These are phyloP conservation scores for Trichoderma cornu-damae DNA, from an alignment of 2,329 filamentous ascomycete genomes.

Conservation along the genomic window DNA sequence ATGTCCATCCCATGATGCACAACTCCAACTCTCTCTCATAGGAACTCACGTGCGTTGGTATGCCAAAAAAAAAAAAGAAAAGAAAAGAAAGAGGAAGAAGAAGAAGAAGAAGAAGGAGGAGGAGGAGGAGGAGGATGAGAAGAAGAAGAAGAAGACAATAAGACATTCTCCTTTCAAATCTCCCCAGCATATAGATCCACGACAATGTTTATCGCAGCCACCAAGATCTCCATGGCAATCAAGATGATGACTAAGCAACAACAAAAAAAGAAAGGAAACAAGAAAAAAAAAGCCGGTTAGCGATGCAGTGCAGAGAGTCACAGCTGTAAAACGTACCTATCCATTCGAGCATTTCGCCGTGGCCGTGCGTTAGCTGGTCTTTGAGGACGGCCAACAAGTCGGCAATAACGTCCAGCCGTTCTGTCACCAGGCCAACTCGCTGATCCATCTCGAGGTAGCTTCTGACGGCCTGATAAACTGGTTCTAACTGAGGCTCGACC, in stretches of 20 bases:
- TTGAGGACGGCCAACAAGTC: constrained; percentile 90
- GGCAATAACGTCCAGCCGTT: constrained; percentile 80
- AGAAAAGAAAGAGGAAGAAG: too few relatives aligned
- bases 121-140: too few relatives aligned
- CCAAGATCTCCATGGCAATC: constrained; percentile 90
- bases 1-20: background rate
- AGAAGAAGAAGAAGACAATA: background rate
- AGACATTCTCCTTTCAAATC: constrained; percentile 13
- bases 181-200: constrained; percentile 73
- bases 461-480: constrained; percentile 90
- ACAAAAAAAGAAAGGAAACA: too few relatives aligned
- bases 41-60: background rate
- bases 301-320: background rate
- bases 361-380: constrained; percentile 89
- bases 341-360: constrained; percentile 85
- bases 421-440: constrained; percentile 80
- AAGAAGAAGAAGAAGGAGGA: too few relatives aligned
- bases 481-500: constrained; percentile 94
- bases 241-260: constrained; percentile 78
- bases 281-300: too few relatives aligned
- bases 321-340: constrained; percentile 57
- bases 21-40: background rate
- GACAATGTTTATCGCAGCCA: constrained; percentile 89
- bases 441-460: constrained; percentile 99
- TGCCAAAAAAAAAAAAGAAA: too few relatives aligned